These are phyloP conservation scores for Calocybe gangraenosa DNA, from an alignment of 768 basidiomycete genomes.

Conservation along the genomic window DNA sequence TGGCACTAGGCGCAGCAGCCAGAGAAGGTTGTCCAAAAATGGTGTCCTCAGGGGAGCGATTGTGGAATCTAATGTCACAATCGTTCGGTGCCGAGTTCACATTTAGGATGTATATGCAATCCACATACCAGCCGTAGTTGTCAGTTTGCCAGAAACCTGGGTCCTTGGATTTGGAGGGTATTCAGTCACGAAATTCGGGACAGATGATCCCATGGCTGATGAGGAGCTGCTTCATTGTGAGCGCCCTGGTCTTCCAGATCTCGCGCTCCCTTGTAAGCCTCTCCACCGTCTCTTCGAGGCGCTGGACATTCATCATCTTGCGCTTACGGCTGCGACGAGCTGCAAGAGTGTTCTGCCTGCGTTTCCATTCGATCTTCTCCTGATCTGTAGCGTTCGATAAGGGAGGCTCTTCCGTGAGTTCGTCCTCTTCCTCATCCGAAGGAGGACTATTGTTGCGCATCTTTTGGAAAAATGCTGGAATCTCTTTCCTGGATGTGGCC, in stretches of 20 bases:
- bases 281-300: slow-evolving; percentile 56
- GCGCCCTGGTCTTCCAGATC: slow-evolving; percentile 56
- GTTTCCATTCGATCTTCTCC: slow-evolving; percentile 73
- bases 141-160: background rate
- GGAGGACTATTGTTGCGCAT: slow-evolving; percentile 41
- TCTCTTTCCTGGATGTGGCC: slow-evolving; percentile 70
- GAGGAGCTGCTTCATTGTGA: slow-evolving; percentile 48
- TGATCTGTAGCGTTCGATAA: slow-evolving; percentile 42
- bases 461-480: slow-evolving; percentile 67
- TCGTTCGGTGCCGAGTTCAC: slow-evolving; percentile 6
- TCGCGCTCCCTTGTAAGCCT: slow-evolving; percentile 54
- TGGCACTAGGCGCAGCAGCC: slow-evolving; percentile 2
- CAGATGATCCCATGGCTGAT: slow-evolving; percentile 53
- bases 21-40: slow-evolving; percentile 11
- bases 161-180: background rate
- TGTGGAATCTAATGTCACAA: slow-evolving; percentile 2
- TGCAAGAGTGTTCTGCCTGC: slow-evolving; percentile 81
- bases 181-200: slow-evolving; percentile 41
- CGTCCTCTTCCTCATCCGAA: slow-evolving; percentile 52
- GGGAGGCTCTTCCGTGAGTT: slow-evolving; percentile 36
- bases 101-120: background rate
- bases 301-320: slow-evolving; percentile 65
- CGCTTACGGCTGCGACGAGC: slow-evolving; percentile 76
- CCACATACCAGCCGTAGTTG: slow-evolving; percentile 8
- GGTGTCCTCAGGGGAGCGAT: slow-evolving; percentile 6